phyloP scores from a whole-genome alignment of 192 early-diverging fungal species.

The Coemansia sp. region DNA sequence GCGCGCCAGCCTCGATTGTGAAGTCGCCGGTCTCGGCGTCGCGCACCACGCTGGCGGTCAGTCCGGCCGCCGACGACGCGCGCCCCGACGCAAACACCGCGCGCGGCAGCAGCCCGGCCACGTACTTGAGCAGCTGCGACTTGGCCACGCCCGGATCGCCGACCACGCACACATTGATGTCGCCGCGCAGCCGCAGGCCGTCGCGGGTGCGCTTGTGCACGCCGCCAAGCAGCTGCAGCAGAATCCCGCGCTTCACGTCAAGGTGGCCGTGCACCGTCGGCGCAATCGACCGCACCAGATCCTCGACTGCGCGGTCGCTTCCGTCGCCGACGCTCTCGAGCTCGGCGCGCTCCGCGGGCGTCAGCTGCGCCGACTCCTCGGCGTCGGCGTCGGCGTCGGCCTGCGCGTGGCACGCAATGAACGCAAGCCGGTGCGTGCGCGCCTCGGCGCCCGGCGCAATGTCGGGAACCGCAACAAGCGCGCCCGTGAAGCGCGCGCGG shows the following conservation, averaged over 20 bases:
- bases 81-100: constrained; percentile 97
- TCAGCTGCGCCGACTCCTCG: constrained; percentile 67
- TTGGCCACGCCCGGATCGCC: constrained; percentile 96
- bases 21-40: constrained; percentile 98
- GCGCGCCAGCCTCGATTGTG: constrained; percentile 94
- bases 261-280: constrained; percentile 94
- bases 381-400: constrained; percentile 56
- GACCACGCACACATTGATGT: constrained; percentile 97
- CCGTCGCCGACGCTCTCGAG: constrained; percentile 66
- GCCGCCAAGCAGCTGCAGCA: constrained; percentile 93
- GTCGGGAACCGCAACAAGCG: constrained; percentile 91
- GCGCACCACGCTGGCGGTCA: constrained; percentile 93
- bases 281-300: constrained; percentile 80
- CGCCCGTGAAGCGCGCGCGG: constrained; percentile 83
- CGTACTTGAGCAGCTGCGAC: constrained; percentile 83
- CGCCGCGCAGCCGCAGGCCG: constrained; percentile 93
- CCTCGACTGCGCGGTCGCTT: constrained; percentile 69
- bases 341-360: constrained; percentile 74
- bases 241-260: constrained; percentile 91
- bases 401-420: constrained; percentile 82
- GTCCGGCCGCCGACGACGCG: constrained; percentile 92
- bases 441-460: constrained; percentile 88
- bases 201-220: constrained; percentile 93
- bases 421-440: constrained; percentile 89
- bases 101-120: constrained; percentile 85